Evolutionary conservation across 768 basidiomycete species (phyloP).

Genomic region (Auriscalpium vulgare): DNA sequence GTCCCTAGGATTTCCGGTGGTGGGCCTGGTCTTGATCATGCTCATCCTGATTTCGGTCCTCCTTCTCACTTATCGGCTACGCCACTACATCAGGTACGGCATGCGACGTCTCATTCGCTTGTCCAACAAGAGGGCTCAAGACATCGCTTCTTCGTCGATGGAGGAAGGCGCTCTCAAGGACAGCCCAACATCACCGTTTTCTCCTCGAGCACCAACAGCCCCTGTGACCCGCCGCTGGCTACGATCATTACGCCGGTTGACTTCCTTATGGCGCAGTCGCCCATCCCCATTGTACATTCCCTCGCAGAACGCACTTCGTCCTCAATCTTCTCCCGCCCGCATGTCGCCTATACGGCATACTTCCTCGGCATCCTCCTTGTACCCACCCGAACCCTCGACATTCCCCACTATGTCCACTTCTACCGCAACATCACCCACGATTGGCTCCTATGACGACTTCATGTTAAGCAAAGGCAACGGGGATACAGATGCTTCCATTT

Average conservation of each 20-base stretch:
- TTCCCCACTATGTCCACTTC: constrained; percentile 1
- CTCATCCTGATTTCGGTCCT: constrained; percentile 35
- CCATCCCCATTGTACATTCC: constrained; percentile 12
- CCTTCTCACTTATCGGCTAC: constrained; percentile 46
- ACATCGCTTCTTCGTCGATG: constrained; percentile 21
- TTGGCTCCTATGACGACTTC: constrained; percentile 8
- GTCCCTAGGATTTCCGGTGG: constrained; percentile 66
- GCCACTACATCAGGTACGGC: constrained; percentile 42
- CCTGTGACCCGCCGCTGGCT: constrained; percentile 1
- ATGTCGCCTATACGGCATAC: constrained; percentile 21
- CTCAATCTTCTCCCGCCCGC: constrained; percentile 11
- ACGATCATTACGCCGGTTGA: constrained; percentile 4
- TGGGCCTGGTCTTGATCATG: constrained; percentile 51
- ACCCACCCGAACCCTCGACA: constrained; percentile 5
- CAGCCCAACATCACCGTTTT: constrained; percentile 1
- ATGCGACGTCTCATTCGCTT: constrained; percentile 20
- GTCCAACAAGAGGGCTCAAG: constrained; percentile 17
- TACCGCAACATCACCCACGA: constrained; percentile 9
- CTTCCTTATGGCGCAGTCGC: constrained; percentile 9
- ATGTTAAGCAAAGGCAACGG: constrained; percentile 4
- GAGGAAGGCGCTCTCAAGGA: constrained; percentile 23
- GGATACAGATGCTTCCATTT: constrained; percentile 20
- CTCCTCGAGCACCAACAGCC: not conserved
- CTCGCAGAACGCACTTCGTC: constrained; percentile 5
- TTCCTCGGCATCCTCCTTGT: constrained; percentile 12